Conservation (phyloP, 768 basidiomycete species). For the Hortiboletus flavorubellus region DNA sequence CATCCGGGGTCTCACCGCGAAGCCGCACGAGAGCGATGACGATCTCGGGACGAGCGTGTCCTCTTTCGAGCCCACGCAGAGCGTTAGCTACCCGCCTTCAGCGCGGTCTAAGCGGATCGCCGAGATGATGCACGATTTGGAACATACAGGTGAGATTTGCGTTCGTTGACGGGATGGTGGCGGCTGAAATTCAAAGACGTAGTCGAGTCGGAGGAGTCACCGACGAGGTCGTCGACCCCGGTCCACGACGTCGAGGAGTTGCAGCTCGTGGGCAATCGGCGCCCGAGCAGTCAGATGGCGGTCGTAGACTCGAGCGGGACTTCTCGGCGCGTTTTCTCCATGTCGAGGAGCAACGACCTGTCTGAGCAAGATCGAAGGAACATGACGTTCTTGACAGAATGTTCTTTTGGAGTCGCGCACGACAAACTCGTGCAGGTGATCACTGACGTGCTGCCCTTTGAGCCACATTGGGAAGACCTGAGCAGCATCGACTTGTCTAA, state of each 20-base stretch:
- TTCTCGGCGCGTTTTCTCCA: constrained; percentile 43
- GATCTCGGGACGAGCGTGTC: constrained; percentile 25
- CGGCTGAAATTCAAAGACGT: neutral
- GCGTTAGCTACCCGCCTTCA: constrained; percentile 46
- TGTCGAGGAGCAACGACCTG: constrained; percentile 39
- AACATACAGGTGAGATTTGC: constrained; percentile 58
- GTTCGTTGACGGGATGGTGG: constrained; percentile 1
- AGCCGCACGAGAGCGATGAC: constrained; percentile 38
- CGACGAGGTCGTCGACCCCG: constrained; percentile 51
- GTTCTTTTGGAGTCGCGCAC: constrained; percentile 93
- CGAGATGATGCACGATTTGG: constrained; percentile 73
- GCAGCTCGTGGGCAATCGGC: constrained; percentile 43
- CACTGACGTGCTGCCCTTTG: constrained; percentile 92
- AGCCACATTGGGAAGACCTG: constrained; percentile 90
- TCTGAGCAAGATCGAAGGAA: constrained; percentile 38
- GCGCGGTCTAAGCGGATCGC: constrained; percentile 77
- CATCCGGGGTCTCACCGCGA: constrained; percentile 58
- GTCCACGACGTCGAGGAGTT: constrained; percentile 46
- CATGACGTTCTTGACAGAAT: constrained; percentile 87
- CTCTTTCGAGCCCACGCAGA: constrained; percentile 18
- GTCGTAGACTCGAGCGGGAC: constrained; percentile 21
- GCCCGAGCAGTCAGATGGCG: constrained; percentile 34
- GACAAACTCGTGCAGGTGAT: constrained; percentile 89
- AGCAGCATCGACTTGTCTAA: constrained; percentile 64
- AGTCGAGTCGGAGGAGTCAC: constrained; percentile 46